Percentiles rank a stretch among this genome's conserved stretches.
phyloP scores from a whole-genome alignment of 176 grass and related monocot species.

The Poa annua region DNA sequence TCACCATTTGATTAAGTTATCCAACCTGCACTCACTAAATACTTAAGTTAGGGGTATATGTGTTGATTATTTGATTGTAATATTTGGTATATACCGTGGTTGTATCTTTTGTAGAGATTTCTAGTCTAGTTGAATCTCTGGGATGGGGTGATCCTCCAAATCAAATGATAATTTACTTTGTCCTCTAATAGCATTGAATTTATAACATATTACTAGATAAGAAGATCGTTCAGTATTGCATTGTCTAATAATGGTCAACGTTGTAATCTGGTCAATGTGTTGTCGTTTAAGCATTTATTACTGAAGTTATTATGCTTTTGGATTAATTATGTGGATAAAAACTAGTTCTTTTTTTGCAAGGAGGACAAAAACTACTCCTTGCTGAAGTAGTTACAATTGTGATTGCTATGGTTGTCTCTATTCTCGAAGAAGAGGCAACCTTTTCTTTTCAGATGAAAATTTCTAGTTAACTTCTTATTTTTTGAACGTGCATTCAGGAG shows the following conservation, averaged over 20 bases:
- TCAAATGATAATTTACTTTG: too few species aligned
- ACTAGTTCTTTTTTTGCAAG: background rate
- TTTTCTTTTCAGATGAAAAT: background rate
- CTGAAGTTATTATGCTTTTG: background rate
- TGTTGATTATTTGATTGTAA: background rate
- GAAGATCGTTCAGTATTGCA: background rate
- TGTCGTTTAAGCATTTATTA: background rate
- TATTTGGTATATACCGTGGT: background rate
- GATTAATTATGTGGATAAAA: background rate
- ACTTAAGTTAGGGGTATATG: background rate
- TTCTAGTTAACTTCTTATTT: background rate
- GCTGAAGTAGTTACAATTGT: background rate
- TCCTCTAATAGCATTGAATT: background rate
- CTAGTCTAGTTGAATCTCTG: too few species aligned
- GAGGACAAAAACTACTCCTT: background rate
- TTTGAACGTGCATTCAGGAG: constrained; percentile 22
- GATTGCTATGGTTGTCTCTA: background rate
- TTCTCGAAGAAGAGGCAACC: background rate
- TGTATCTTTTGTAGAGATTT: too few species aligned
- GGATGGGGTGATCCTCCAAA: too few species aligned
- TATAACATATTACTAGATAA: constrained; percentile 30
- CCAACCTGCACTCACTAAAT: background rate
- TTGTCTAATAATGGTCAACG: background rate
- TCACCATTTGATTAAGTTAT: background rate
- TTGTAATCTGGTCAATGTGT: background rate